Base-by-base conservation (phyloP, 2,329 filamentous ascomycete species). In the Ascochyta viciae-villosae region DNA sequence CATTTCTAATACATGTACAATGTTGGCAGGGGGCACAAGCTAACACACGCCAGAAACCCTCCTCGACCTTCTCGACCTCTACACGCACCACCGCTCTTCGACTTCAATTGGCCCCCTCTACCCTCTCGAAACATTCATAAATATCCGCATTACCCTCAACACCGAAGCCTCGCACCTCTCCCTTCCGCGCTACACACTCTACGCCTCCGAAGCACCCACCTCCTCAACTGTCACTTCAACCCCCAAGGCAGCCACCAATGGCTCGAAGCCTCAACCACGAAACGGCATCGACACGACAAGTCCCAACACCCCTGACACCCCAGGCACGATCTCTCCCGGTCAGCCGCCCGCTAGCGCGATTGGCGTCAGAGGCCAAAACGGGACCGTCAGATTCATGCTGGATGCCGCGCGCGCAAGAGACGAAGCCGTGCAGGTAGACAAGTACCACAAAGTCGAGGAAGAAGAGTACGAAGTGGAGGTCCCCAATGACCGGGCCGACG, bases 11-110 rank as follows among this genome's bases (percentile, higher is more conserved):
- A 9, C 9, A 19, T 19, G 19, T 4, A 4, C 6, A 7, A 19
- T 19, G 6, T 1, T 12, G 15, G 3, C 12, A 16, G 27, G 37
- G 19, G 4, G 34, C 10, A 39, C 5, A 10, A 16, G 19, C 58
- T 63, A 35, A 68, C 49, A 13, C 4, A 4, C 85, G 26, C 74
- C 83, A 78, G 94, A 98, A 81, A 94, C 91, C 0, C 85, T 96
- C 67, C 86, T 97, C 35, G 95, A 98, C 71, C 82, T 97, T 0
- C 83, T 98, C 24, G 94, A 99, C 70, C 84, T 98, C 3, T 98
- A 97, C 75, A 95, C 92, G 0, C 90, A 96, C 70, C 89, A 96
- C 71, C 86, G 87, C 50, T 85, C 86, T 63, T 82, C 83, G 47
- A 96, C 92, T 31, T 86, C 88, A 46, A 81, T 96, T 19, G 93